A percentile compares a stretch with the other conserved stretches of the same genome.
These are phyloP conservation scores for Sugiyamaella neomexicana DNA, from an alignment of 1,139 yeast genomes.

Conservation along the genomic window DNA sequence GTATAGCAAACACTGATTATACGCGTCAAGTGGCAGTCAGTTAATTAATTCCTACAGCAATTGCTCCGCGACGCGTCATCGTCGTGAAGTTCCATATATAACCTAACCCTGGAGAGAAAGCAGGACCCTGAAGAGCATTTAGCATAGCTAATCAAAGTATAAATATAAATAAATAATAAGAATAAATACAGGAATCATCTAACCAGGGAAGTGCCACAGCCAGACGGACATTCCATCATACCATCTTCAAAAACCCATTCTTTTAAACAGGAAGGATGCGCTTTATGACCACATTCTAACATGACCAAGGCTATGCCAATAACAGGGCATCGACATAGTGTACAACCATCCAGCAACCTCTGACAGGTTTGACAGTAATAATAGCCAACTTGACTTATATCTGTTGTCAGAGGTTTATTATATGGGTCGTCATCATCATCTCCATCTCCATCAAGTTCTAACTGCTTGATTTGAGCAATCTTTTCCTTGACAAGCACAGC, in stretches of 20 bases:
- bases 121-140: not conserved
- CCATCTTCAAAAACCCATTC: conserved; percentile 72
- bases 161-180: conserved; percentile 1
- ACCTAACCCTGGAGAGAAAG: not conserved
- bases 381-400: conserved; percentile 51
- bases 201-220: conserved; percentile 48
- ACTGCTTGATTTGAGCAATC: conserved; percentile 6
- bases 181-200: conserved; percentile 13
- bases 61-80: not conserved
- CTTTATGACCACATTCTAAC: conserved; percentile 81
- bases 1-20: not conserved
- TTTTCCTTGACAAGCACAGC: conserved; percentile 32
- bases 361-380: conserved; percentile 85
- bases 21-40: not conserved
- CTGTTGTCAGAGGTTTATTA: not conserved
- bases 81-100: not conserved
- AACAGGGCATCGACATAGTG: conserved; percentile 78
- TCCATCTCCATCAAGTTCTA: conserved; percentile 23
- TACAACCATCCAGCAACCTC: conserved; percentile 62
- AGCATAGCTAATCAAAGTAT: not conserved
- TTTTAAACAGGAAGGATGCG: conserved; percentile 77
- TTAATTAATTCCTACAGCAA: not conserved
- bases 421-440: conserved; percentile 12
- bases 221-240: conserved; percentile 78
- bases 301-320: conserved; percentile 69